phyloP scores from a whole-genome alignment of 306 rosid species.

The Calophaca sinica region DNA sequence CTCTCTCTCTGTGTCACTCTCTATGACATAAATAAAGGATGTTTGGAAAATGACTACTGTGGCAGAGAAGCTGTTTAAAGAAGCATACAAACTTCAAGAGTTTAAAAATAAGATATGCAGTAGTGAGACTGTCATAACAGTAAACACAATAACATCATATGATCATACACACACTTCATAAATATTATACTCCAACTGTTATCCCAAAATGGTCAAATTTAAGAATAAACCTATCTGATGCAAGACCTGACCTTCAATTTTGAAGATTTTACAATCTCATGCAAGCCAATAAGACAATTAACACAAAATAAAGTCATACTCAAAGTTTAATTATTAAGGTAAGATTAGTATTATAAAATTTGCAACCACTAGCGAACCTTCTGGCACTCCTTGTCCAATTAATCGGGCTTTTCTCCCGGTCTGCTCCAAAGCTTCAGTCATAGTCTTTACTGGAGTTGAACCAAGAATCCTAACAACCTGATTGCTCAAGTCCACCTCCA shows the following conservation, averaged over 20 bases:
- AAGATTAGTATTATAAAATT: constrained; percentile 8
- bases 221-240: constrained; percentile 11
- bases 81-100: constrained; percentile 6
- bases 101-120: not conserved
- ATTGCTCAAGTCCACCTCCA: constrained; percentile 79
- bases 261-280: not conserved
- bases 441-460: constrained; percentile 75
- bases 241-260: constrained; percentile 21
- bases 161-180: constrained; percentile 1
- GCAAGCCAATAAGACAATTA: constrained; percentile 16
- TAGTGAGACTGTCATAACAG: constrained; percentile 11
- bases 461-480: constrained; percentile 93
- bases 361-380: constrained; percentile 54
- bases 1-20: not conserved
- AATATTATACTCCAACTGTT: not conserved
- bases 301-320: not conserved
- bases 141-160: constrained; percentile 1
- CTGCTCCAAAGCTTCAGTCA: constrained; percentile 94
- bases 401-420: constrained; percentile 82
- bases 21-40: constrained; percentile 23
- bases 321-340: not conserved
- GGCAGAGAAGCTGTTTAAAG: constrained; percentile 3
- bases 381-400: constrained; percentile 93
- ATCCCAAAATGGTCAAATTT: not conserved
- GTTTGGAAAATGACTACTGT: constrained; percentile 4